Evolutionary conservation across 371 early-diverging fungal species (phyloP), one percentile per base, ranked within the genome.

Genomic region (Mucor circinelloides): DNA sequence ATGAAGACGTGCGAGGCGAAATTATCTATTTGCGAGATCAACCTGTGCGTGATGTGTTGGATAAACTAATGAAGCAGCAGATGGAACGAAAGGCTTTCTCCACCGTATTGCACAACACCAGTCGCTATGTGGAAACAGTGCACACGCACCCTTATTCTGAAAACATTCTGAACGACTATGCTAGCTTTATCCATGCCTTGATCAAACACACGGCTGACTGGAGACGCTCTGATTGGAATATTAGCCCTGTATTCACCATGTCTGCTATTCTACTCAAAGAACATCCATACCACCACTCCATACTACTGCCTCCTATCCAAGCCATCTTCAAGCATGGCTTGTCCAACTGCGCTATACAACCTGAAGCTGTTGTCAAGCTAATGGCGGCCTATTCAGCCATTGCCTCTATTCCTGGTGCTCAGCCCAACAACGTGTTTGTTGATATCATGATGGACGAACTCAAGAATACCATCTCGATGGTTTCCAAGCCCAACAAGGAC

Each of bases 31-130:
- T 88, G 7, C 84, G 85, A 1, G 86, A 88, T 50, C 89, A 88
- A 21, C 89, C 89, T 15, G 78, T 88, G 7, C 84, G 85, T 6
- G 89, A 88, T 62, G 87, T 88, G 6, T 30, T 88, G 15, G 87
- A 88, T 28, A 83, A 87, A 38, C 68, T 88, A 46, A 81, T 82
- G 78, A 87, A 81, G 31, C 84, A 85, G 59, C 86, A 85, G 46
- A 74, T 88, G 74, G 86, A 86, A 17, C 77, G 85, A 3, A 71
- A 73, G 15, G 78, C 86, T 7, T 87, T 88, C 19, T 88, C 89
- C 0, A 82, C 81, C 3, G 85, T 88, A 19, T 60, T 88, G 27
- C 75, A 77, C 52, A 88, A 88, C 64, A 77, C 83, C 60, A 76
- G 81, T 5, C 77, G 81, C 1, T 88, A 88, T 57, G 79, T 88